Percentiles rank a stretch among this genome's conserved stretches.
Evolutionary conservation across 768 basidiomycete species (phyloP).

Genomic region (Pholiota microspora): DNA sequence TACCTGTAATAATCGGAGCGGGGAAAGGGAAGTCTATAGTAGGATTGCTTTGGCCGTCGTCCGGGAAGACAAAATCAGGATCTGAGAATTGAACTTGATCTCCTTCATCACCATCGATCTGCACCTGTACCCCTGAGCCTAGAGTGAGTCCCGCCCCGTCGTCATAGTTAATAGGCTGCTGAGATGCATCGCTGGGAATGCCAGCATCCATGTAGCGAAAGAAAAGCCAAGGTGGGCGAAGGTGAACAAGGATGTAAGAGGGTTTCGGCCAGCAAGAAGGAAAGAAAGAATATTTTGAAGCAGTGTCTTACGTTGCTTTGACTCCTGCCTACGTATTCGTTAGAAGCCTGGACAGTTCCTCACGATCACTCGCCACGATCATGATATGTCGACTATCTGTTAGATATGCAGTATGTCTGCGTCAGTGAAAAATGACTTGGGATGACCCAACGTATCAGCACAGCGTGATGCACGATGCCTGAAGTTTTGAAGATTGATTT

Average conservation of each 20-base stretch:
- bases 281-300: background rate
- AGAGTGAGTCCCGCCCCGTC: background rate
- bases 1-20: background rate
- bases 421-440: background rate
- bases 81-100: background rate
- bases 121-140: background rate
- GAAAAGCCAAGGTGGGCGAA: background rate
- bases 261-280: constrained; percentile 12
- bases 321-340: background rate
- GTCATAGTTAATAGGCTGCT: background rate
- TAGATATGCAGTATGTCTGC: background rate
- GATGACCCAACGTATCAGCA: background rate
- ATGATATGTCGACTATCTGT: background rate
- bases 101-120: constrained; percentile 4
- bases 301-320: background rate
- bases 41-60: background rate
- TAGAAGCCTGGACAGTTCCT: background rate
- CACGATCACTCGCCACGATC: background rate
- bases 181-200: background rate
- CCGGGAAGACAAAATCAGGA: background rate
- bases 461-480: too few species aligned
- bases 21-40: background rate
- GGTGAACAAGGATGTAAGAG: constrained; percentile 5
- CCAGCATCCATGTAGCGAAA: constrained; percentile 13
- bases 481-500: background rate